phyloP scores from a whole-genome alignment of 129 eudicot species.

The Logfia minima region DNA sequence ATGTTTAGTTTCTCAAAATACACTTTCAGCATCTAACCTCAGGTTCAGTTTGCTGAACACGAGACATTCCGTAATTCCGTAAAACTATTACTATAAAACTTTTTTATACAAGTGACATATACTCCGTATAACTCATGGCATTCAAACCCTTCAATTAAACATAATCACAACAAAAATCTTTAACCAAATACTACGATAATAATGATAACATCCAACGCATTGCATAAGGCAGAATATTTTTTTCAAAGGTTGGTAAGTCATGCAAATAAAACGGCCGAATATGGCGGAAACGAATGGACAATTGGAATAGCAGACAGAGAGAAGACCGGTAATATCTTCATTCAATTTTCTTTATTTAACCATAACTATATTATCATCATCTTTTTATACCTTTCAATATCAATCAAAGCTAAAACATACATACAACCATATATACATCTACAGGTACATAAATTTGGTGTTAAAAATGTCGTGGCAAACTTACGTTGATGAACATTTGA shows the following conservation, averaged over 20 bases:
- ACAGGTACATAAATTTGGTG: not conserved
- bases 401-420: constrained; percentile 8
- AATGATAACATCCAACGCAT: not conserved
- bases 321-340: constrained; percentile 24
- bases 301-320: constrained; percentile 5
- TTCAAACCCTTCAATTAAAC: too few species aligned
- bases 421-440: not conserved
- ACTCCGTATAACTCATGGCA: too few species aligned
- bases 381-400: constrained; percentile 7
- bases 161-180: too few species aligned
- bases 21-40: too few species aligned
- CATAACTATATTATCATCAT: constrained; percentile 15
- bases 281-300: constrained; percentile 30
- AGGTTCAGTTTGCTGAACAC: too few species aligned
- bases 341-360: not conserved
- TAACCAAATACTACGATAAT: not conserved
- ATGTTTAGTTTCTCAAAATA: too few species aligned
- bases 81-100: too few species aligned
- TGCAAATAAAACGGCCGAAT: constrained; percentile 26
- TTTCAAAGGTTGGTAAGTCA: not conserved
- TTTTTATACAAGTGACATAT: too few species aligned
- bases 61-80: too few species aligned
- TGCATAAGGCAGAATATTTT: not conserved
- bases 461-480: constrained; percentile 68
- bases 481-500: constrained; percentile 64